Evolutionary conservation across 352 stramenopile species (phyloP).

Genomic region (Phytophthora podocarpi): DNA sequence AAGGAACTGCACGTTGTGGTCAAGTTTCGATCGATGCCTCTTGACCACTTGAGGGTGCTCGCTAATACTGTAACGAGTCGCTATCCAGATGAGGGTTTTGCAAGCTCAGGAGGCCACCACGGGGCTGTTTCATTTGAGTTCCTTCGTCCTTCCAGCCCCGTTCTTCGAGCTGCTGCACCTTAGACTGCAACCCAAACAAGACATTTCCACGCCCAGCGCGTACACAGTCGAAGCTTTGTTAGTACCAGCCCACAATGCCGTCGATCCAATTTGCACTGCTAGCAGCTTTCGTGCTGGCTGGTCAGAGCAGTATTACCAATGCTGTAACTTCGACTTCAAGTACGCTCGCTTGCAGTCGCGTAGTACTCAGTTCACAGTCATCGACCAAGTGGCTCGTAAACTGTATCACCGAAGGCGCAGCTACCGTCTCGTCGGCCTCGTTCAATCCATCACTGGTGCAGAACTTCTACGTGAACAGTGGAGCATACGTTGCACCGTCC

Average conservation of each 20-base stretch:
- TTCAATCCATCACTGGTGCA: constrained; percentile 43
- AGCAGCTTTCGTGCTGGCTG: neutral
- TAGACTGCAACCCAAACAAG: constrained; percentile 5
- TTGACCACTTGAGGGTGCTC: constrained; percentile 7
- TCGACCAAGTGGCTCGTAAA: constrained; percentile 37
- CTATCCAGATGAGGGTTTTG: constrained; percentile 10
- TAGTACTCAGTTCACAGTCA: constrained; percentile 34
- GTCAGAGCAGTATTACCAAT: neutral
- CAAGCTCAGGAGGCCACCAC: neutral
- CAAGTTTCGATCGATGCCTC: constrained; percentile 19
- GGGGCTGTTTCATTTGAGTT: constrained; percentile 30
- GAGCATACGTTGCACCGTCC: constrained; percentile 17
- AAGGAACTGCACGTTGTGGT: constrained; percentile 21
- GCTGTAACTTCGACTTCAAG: constrained; percentile 5
- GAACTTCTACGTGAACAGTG: constrained; percentile 36
- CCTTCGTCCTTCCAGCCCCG: constrained; percentile 13
- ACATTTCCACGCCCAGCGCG: constrained; percentile 27
- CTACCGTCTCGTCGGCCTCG: constrained; percentile 12
- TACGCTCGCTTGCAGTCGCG: constrained; percentile 28
- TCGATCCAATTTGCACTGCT: constrained; percentile 6
- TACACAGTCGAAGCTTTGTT: no score
- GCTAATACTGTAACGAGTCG: no score
- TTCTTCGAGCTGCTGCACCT: constrained; percentile 17
- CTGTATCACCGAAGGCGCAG: constrained; percentile 18
- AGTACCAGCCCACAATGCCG: constrained; percentile 27